A percentile compares a stretch with the other conserved stretches of the same genome.
These are phyloP conservation scores for Yamadazyma takamatsuzukensis DNA, from an alignment of 805 yeast species.

Conservation along the genomic window DNA sequence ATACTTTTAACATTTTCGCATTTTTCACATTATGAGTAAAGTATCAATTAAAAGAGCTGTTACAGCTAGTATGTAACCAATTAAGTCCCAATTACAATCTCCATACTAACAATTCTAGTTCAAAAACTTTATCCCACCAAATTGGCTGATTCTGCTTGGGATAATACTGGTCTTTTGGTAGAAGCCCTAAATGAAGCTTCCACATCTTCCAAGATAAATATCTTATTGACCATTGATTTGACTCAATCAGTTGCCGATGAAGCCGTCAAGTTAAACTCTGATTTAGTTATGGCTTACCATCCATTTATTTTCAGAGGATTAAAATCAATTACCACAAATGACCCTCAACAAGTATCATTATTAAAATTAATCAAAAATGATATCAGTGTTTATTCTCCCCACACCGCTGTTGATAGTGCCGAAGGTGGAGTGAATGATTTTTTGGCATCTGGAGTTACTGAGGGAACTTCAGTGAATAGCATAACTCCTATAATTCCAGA, in stretches of 20 bases:
- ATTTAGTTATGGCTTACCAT: conserved; percentile 76
- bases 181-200: conserved; percentile 42
- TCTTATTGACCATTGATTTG: conserved; percentile 77
- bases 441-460: conserved; percentile 59
- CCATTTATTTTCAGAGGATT: conserved; percentile 92
- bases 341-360: conserved; percentile 81
- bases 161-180: conserved; percentile 87
- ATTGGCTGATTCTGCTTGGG: conserved; percentile 89
- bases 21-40: conserved; percentile 97
- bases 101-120: conserved; percentile 33
- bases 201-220: conserved; percentile 8
- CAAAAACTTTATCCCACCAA: conserved; percentile 76
- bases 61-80: conserved; percentile 10
- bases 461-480: conserved; percentile 20
- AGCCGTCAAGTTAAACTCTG: conserved; percentile 56
- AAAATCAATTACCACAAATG: conserved; percentile 57
- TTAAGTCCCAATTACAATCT: background rate
- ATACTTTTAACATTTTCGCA: conserved; percentile 43
- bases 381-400: conserved; percentile 92
- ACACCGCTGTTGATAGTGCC: conserved; percentile 94
- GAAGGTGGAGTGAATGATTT: conserved; percentile 93
- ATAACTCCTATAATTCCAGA: conserved; percentile 44
- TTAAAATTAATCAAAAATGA: conserved; percentile 68
- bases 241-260: conserved; percentile 83
- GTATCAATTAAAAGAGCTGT: conserved; percentile 47